A percentile compares a stretch with the other conserved stretches of the same genome.
Evolutionary conservation across 2,329 filamentous ascomycete species (phyloP).

Genomic region (Drechmeria coniospora): DNA sequence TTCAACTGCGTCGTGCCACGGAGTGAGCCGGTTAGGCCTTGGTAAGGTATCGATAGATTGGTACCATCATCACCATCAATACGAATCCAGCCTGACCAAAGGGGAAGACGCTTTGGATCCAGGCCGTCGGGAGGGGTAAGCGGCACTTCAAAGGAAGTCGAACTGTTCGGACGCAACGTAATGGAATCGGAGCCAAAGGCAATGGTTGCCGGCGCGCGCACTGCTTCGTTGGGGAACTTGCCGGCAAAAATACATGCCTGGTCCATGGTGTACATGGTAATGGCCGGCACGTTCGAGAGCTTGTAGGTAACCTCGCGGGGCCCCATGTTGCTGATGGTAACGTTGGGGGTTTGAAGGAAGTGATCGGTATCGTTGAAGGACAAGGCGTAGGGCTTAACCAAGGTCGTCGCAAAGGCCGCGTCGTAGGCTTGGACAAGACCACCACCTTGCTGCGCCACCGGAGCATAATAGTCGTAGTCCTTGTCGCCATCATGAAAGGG

Average conservation of each 20-base stretch:
- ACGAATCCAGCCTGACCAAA: conserved; percentile 26
- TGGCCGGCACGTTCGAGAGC: conserved; percentile 32
- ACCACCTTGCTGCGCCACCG: conserved; percentile 44
- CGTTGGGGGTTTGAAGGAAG: conserved; percentile 30
- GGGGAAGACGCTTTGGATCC: conserved; percentile 19
- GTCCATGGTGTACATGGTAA: conserved; percentile 35
- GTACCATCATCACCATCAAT: conserved; percentile 24
- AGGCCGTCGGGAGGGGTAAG: conserved; percentile 24
- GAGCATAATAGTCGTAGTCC: conserved; percentile 27
- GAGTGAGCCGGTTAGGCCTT: conserved; percentile 21
- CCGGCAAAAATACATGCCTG: conserved; percentile 18
- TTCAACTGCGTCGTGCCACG: conserved; percentile 13
- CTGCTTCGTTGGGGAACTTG: conserved; percentile 29
- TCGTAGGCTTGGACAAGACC: conserved; percentile 46
- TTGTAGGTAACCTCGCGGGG: conserved; percentile 32
- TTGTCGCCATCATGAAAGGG: conserved; percentile 28
- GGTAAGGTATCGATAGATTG: conserved; percentile 23
- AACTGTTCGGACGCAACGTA: conserved; percentile 24
- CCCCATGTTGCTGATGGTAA: conserved; percentile 41
- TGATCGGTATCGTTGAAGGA: conserved; percentile 50
- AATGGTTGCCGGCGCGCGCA: conserved; percentile 25
- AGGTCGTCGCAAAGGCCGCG: conserved; percentile 36
- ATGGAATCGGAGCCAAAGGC: conserved; percentile 26
- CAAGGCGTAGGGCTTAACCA: conserved; percentile 39
- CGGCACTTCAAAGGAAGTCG: conserved; percentile 28